Evolutionary conservation across 352 stramenopile species (phyloP).

Genomic region (Thraustochytrium striatum): DNA sequence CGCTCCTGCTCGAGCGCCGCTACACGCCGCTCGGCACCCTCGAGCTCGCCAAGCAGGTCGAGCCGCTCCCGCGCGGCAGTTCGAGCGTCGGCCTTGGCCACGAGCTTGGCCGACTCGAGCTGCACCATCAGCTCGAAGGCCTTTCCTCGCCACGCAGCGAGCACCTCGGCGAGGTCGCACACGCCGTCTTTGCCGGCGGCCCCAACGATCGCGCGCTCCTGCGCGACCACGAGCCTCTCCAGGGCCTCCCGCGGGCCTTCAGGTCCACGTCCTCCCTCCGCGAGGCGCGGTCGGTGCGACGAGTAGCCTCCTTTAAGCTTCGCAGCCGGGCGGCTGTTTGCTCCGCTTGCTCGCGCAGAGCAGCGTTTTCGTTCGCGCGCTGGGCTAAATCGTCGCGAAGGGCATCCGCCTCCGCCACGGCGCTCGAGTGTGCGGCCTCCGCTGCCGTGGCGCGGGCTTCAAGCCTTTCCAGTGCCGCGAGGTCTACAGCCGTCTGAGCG

Average conservation of each 20-base stretch:
- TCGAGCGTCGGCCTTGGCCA: neutral
- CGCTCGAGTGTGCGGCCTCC: too few species aligned
- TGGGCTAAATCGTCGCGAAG: too few species aligned
- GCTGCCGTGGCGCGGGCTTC: too few species aligned
- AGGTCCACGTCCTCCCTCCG: neutral
- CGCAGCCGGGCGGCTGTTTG: too few species aligned
- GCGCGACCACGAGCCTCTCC: neutral
- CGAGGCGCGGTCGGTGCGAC: too few species aligned
- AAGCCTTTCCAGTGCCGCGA: too few species aligned
- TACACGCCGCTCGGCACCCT: neutral
- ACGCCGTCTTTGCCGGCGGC: neutral
- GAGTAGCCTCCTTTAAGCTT: too few species aligned
- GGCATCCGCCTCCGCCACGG: too few species aligned
- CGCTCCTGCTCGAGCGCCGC: too few species aligned
- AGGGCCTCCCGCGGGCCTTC: neutral
- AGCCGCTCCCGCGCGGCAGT: neutral
- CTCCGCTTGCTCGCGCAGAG: too few species aligned
- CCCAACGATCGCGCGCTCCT: neutral
- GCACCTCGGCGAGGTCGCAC: neutral
- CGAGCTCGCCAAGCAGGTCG: neutral
- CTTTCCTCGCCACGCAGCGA: constrained; percentile 6
- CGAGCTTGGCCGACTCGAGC: neutral
- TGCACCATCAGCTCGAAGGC: constrained; percentile 10
- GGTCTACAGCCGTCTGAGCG: too few species aligned
- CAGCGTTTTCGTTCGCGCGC: too few species aligned